phyloP scores from a whole-genome alignment of 2,329 filamentous ascomycete species.

The Diaporthe sp. region DNA sequence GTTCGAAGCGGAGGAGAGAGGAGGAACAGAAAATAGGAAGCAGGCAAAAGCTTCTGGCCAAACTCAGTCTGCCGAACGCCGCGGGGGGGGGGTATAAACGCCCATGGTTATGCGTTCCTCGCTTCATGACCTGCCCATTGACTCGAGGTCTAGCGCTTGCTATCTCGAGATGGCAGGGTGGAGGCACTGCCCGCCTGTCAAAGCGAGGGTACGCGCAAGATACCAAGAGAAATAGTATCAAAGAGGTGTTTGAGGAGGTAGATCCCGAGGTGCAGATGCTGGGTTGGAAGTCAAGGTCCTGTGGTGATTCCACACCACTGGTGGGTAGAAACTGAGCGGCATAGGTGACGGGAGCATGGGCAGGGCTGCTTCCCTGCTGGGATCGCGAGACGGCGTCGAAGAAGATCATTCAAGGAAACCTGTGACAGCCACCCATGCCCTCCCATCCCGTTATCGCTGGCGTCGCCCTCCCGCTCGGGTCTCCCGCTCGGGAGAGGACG shows the following conservation, averaged over 20 bases:
- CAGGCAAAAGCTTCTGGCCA: conserved; percentile 5
- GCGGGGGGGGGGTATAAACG: conserved; percentile 32
- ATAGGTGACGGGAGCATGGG: conserved; percentile 4
- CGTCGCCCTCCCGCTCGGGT: not conserved
- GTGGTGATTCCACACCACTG: conserved; percentile 1
- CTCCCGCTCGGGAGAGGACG: conserved; percentile 18
- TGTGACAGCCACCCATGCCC: conserved; percentile 9
- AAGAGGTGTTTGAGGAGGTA: conserved; percentile 36
- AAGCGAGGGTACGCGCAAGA: conserved; percentile 23
- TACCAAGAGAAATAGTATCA: conserved; percentile 19
- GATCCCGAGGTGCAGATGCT: conserved; percentile 33
- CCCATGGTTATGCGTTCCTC: conserved; percentile 19
- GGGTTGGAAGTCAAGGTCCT: not conserved
- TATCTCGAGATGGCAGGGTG: not conserved
- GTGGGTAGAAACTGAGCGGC: not conserved
- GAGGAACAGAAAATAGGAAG: conserved; percentile 18
- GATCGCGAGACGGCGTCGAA: conserved; percentile 19
- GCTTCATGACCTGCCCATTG: conserved; percentile 8
- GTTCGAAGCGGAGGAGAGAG: conserved; percentile 6
- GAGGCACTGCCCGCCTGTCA: not conserved
- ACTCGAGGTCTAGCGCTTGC: conserved; percentile 9
- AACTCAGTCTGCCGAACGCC: conserved; percentile 35
- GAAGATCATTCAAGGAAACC: conserved; percentile 36
- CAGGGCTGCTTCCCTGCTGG: conserved; percentile 20
- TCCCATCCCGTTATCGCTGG: not conserved